Base-by-base conservation (phyloP, 108 stramenopile species). In the Seminavis robusta region DNA sequence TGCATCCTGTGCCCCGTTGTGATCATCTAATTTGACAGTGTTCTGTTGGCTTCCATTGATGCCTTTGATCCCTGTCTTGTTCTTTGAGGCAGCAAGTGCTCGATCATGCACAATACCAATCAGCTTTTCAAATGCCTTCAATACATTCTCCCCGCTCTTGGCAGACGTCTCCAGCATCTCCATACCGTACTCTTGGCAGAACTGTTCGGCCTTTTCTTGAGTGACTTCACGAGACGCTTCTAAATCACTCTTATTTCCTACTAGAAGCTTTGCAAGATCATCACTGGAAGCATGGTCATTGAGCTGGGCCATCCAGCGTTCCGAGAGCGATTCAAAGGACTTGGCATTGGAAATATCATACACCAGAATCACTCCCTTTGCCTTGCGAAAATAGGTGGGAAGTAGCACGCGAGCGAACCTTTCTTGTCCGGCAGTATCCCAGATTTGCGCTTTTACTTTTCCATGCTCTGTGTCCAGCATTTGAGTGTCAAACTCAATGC, bases 381-480 rank as follows among this genome's bases (percentile, higher is more conserved):
- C 94, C 71, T 90, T 94, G 6, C 90, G 90, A 50, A 94, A 94
- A 54, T 94, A 94, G 11, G 94, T 90, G 0, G 94, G 94, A 13
- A 94, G 61, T 19, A 94, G 57, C 36, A 94, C 94, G 8, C 89
- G 79, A 1, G 94, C 89, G 46, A 94, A 94, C 30, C 94, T 81
- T 63, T 94, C 94, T 65, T 94, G 94, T 4, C 94, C 94, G 25
- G 94, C 94, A 13, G 94, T 94, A 57, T 94, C 94, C 94, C 94
- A 94, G 43, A 94, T 89, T 65, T 94, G 94, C 1, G 94, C 94
- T 71, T 94, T 94, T 56, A 94, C 94, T 50, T 88, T 89, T 10
- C 94, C 94, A 30, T 88, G 86, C 28, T 72, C 71, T 10, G 94
- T 94, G 61, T 94, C 88, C 5, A 94, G 74, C 86, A 94, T 86